Evolutionary conservation across 768 basidiomycete genomes (phyloP), one percentile per base, ranked within the genome.

Genomic region (Dioszegia hungarica): DNA sequence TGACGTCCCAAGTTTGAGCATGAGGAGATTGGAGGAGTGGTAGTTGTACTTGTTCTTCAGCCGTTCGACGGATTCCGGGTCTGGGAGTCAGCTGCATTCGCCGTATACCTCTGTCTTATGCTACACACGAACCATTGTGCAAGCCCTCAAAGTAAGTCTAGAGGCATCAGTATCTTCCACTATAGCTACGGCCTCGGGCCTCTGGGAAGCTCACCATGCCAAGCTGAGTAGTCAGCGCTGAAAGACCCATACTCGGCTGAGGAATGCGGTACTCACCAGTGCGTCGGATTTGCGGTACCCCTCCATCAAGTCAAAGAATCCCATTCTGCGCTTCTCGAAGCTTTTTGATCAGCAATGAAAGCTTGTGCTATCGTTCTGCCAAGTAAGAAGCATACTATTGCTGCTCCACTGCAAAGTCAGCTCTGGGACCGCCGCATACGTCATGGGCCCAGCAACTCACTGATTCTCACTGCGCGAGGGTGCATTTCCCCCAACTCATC

Each of bases 251-350:
- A n/a, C n/a, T n/a, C n/a, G n/a, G n/a, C n/a, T n/a, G n/a, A n/a
- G n/a, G n/a, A n/a, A n/a, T n/a, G n/a, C n/a, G n/a, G n/a, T n/a
- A 61, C 63, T 46, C 49, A 68, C 61, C 50, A 72, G 40, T 12
- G 70, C 70, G 55, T 72, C 70, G 10, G 70, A 72, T 63, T 75
- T 75, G 24, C 74, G 66, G 58, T 75, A 75, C 37, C 74, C 74
- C 43, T 75, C 74, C 62, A 74, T 64, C 56, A 74, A 45, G 41
- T 72, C 70, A 49, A 75, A 74, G 70, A 75, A 75, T 3, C 74
- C 74, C 61, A 75, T 71, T 19, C 74, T 48, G 4, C 74, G 58
- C 50, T 75, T 75, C 45, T 74, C 74, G 41, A 74, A 75, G 53
- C 68, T 69, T 38, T 3, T n/a, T 19, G 11, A 17, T 36, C 33